Percentiles rank a stretch among this genome's conserved stretches.
These are phyloP conservation scores for Biscogniauxia mediterranea DNA, from an alignment of 2,329 filamentous ascomycete genomes.

Conservation along the genomic window DNA sequence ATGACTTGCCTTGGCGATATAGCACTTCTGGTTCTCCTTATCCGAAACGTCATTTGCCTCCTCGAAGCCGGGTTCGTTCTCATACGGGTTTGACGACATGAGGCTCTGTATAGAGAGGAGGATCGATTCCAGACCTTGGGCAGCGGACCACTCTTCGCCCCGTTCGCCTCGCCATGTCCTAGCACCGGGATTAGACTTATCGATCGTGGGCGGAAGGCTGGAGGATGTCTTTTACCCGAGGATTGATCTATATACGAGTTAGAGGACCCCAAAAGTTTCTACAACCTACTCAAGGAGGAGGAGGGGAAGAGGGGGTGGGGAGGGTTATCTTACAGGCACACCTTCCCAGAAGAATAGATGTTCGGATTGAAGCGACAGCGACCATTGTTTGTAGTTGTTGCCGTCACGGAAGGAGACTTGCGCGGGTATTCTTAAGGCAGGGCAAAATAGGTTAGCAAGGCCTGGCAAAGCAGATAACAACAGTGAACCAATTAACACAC, in stretches of 20 bases:
- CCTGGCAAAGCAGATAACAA: not conserved
- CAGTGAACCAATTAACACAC: conserved; percentile 42
- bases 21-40: conserved; percentile 70
- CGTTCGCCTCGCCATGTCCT: conserved; percentile 91
- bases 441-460: conserved; percentile 8
- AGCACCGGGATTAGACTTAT: conserved; percentile 12
- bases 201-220: conserved; percentile 2
- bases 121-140: conserved; percentile 91
- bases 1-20: conserved; percentile 72
- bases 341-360: conserved; percentile 87
- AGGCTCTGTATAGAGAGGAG: conserved; percentile 94
- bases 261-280: not conserved
- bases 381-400: conserved; percentile 85
- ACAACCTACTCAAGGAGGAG: not conserved
- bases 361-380: conserved; percentile 93
- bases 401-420: conserved; percentile 60
- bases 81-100: conserved; percentile 90
- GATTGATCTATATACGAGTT: conserved; percentile 63
- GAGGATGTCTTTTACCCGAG: conserved; percentile 60
- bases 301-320: too few species aligned
- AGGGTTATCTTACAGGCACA: conserved; percentile 86
- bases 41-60: conserved; percentile 66
- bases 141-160: conserved; percentile 94
- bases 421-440: conserved; percentile 72
- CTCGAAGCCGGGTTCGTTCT: conserved; percentile 94